phyloP scores from a whole-genome alignment of 345 rosid genomes.

The Punica granatum region DNA sequence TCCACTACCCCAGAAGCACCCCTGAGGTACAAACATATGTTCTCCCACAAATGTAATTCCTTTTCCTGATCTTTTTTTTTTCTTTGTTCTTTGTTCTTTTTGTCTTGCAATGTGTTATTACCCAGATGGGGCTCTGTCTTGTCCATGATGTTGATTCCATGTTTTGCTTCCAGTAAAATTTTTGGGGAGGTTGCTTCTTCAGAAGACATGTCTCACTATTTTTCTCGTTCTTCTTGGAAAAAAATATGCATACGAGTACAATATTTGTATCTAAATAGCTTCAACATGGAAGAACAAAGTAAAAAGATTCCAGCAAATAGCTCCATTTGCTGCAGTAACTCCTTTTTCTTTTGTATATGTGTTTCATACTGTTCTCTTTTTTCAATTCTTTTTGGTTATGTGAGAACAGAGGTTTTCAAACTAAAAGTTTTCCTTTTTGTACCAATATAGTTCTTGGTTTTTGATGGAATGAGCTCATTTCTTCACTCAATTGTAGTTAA shows the following conservation, averaged over 20 bases:
- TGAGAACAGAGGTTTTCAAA: not conserved
- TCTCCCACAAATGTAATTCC: constrained; percentile 4
- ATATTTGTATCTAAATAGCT: not conserved
- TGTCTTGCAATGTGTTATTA: not conserved
- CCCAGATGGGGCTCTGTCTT: constrained; percentile 16
- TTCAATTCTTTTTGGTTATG: too few relatives aligned
- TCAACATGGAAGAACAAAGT: too few relatives aligned
- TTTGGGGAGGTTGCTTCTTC: not conserved
- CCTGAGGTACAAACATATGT: constrained; percentile 56
- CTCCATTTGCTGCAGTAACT: too few relatives aligned
- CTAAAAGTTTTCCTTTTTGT: not conserved
- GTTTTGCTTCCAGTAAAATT: not conserved
- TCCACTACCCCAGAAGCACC: constrained; percentile 96
- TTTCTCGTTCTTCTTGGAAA: not conserved
- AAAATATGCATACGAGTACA: not conserved
- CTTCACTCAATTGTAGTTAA: not conserved
- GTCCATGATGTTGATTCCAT: too few relatives aligned
- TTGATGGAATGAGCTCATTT: not conserved
- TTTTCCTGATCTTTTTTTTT: not conserved
- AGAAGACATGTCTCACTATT: too few relatives aligned
- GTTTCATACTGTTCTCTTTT: too few relatives aligned
- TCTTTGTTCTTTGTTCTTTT: not conserved
- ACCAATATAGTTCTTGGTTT: not conserved
- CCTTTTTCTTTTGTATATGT: too few relatives aligned
- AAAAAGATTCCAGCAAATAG: too few relatives aligned